Evolutionary conservation across 139 green algal species (phyloP), one percentile per base, ranked within the genome.

Genomic region (Micractinium sp.): DNA sequence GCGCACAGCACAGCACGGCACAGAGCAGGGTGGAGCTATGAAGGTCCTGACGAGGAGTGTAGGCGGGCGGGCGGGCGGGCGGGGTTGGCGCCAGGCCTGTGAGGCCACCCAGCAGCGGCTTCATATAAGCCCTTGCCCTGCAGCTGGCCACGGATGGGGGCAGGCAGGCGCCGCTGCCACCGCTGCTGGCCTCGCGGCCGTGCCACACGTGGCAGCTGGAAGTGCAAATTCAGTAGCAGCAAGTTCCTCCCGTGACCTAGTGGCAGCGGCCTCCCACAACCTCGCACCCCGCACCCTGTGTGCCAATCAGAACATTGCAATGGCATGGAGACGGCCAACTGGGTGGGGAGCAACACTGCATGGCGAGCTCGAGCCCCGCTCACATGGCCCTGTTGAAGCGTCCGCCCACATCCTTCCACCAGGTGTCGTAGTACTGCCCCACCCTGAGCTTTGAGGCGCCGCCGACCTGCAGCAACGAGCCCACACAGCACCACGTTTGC

Each of bases 311-410:
- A 5, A 56, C 47, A 56, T 9, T 56, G 47, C 47, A 56, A 9
- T 56, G 47, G 47, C 47, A 16, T 56, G 47, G 47, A 9, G 47
- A 56, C 47, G 47, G 47, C n/a, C n/a, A n/a, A n/a, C n/a, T n/a
- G n/a, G n/a, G n/a, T n/a, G n/a, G n/a, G n/a, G n/a, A n/a, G n/a
- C n/a, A n/a, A n/a, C n/a, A n/a, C n/a, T n/a, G n/a, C n/a, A n/a
- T n/a, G n/a, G n/a, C n/a, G n/a, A n/a, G n/a, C n/a, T n/a, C n/a
- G n/a, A n/a, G n/a, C n/a, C 63, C 20, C 3, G 71, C 71, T 77
- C 71, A 77, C 71, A 77, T 77, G 71, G 71, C 31, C 47, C 47
- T 38, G 80, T 85, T 69, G 41, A 85, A 69, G 23, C 38, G 39
- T 1, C 53, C 53, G 53, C 53, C 53, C 31, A 85, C 74, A 29